phyloP scores from a whole-genome alignment of 1,284 basidiomycete genomes.

The Wallemia hederae region DNA sequence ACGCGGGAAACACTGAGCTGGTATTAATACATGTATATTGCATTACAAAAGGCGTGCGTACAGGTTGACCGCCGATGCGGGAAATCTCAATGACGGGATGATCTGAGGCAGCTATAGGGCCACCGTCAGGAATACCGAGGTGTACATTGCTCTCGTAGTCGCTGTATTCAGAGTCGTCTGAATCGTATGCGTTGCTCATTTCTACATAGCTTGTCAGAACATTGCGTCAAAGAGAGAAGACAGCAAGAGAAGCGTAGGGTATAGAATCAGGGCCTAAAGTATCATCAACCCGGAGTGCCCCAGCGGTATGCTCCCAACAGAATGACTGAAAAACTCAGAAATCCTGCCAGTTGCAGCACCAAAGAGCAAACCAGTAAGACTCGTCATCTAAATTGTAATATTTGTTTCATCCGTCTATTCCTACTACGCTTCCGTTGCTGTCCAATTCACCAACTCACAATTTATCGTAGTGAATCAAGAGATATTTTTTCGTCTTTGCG shows the following conservation, averaged over 20 bases:
- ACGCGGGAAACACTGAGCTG: constrained; percentile 5
- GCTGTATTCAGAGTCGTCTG: constrained; percentile 17
- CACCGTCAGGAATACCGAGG: constrained; percentile 43
- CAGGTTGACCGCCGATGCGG: constrained; percentile 54
- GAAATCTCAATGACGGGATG: constrained; percentile 42
- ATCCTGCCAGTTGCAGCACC: no score
- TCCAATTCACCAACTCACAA: not conserved
- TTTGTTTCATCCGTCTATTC: not conserved
- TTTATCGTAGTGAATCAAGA: not conserved
- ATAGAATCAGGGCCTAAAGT: not conserved
- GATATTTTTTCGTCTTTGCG: not conserved
- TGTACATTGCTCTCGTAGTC: constrained; percentile 38
- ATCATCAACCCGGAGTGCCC: not conserved
- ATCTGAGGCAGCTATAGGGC: constrained; percentile 26
- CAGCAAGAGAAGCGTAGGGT: not conserved
- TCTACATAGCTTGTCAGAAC: no score
- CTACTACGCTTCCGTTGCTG: not conserved
- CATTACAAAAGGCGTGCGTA: constrained; percentile 23
- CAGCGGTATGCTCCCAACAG: not conserved
- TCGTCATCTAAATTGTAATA: not conserved
- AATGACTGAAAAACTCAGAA: not conserved
- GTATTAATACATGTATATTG: constrained; percentile 9
- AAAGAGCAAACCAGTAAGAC: not conserved
- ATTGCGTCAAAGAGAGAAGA: not conserved
- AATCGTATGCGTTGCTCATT: not conserved